Evolutionary conservation across 495 filamentous ascomycete genomes (phyloP).

Genomic region (Amniculicola lignicola): DNA sequence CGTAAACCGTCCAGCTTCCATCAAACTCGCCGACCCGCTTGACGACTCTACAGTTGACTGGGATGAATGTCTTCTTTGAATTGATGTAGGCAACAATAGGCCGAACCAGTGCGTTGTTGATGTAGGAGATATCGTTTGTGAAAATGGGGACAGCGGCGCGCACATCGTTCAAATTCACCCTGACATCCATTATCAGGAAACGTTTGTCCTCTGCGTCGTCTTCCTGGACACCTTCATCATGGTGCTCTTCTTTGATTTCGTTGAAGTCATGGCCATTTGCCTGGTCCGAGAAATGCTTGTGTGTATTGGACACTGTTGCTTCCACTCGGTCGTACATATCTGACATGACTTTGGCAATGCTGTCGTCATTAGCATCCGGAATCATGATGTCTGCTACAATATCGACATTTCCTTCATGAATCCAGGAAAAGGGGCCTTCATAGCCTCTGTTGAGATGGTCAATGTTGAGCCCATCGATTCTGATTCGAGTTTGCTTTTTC

Average conservation of each 20-base stretch:
- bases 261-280: not conserved
- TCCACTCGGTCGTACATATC: conserved; percentile 94
- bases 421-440: conserved; percentile 95
- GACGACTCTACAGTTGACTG: conserved; percentile 88
- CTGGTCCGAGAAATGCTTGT: conserved; percentile 22
- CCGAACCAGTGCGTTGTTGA: conserved; percentile 89
- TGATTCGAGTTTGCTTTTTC: conserved; percentile 89
- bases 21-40: conserved; percentile 87
- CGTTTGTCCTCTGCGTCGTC: conserved; percentile 53
- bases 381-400: conserved; percentile 95
- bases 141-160: conserved; percentile 89
- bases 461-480: conserved; percentile 90
- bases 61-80: conserved; percentile 86
- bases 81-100: conserved; percentile 99
- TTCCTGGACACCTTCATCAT: not conserved
- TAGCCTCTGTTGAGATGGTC: conserved; percentile 94
- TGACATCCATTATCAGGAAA: conserved; percentile 84
- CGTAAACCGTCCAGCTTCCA: conserved; percentile 91
- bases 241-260: conserved; percentile 19
- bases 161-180: conserved; percentile 87
- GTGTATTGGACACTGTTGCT: conserved; percentile 66
- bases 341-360: conserved; percentile 84
- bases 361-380: conserved; percentile 78
- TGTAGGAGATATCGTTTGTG: conserved; percentile 83
- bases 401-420: conserved; percentile 91